Evolutionary conservation across 495 filamentous ascomycete genomes (phyloP), one percentile per base, ranked within the genome.

Genomic region (Oidiodendron maius): DNA sequence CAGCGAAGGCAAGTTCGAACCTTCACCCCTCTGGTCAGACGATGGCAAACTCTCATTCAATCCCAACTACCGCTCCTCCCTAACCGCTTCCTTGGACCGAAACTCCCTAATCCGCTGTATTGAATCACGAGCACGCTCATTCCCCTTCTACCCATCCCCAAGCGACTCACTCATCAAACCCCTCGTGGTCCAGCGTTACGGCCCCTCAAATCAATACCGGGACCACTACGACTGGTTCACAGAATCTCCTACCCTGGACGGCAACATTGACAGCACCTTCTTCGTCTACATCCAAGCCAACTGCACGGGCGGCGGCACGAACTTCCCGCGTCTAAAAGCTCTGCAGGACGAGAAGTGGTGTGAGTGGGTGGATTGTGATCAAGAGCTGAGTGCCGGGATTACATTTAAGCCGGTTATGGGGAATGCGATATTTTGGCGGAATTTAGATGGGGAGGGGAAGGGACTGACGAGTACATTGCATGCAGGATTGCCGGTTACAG

Each of bases 361-460:
- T 34, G 23, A 50, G 26, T 50, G 16, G 9, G 20, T 50, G 4
- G 47, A 50, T 34, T 50, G 47, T 15, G 47, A 50, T 50, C 13
- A 13, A 15, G 23, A 23, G 24, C 43, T 34, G n/a, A 68, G 75
- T 15, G 74, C 71, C 0, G 75, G 74, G 2, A 57, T 77, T 28
- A 72, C 71, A 0, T 79, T 79, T 48, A 55, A 64, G 35, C 74
- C 76, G 0, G 64, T 77, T 11, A 59, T 65, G 1, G 66, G 72
- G 4, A 78, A 78, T 57, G 74, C 71, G 20, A 48, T 79, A 22
- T 79, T 77, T 52, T 79, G 73, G 74, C 55, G 70, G 49, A 78
- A 79, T 56, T 55, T 78, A 21, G 37, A 69, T 48, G 51, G 58
- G 3, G 71, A 76, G 47, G 67, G 68, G 15, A 69, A 67, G 2